Percentiles rank a stretch among this genome's conserved stretches.
Conservation (phyloP, 768 basidiomycete species). For the Psilocybe azurescens region DNA sequence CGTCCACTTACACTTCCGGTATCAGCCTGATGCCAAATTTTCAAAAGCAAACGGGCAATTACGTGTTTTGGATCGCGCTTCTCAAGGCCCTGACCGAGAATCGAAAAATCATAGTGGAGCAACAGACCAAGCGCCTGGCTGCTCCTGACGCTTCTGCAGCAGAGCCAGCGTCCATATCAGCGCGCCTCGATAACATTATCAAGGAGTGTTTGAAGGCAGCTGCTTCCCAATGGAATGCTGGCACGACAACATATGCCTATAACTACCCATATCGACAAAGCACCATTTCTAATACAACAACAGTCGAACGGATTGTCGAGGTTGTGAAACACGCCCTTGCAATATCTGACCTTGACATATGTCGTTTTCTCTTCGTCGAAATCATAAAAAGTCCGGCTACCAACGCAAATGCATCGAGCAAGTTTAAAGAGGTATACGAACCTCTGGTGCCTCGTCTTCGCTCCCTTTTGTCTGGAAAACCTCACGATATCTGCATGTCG, state of each 20-base stretch:
- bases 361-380: slow-evolving; percentile 25
- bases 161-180: background rate
- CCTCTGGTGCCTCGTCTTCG: slow-evolving; percentile 32
- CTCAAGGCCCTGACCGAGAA: slow-evolving; percentile 26
- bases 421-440: slow-evolving; percentile 30
- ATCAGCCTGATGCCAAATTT: slow-evolving; percentile 31
- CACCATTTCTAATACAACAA: slow-evolving; percentile 2
- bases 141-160: background rate
- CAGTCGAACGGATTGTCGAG: slow-evolving; percentile 30
- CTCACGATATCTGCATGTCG: slow-evolving; percentile 20
- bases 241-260: background rate
- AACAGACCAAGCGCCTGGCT: background rate
- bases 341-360: slow-evolving; percentile 25
- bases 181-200: background rate
- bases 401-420: background rate
- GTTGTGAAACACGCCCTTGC: slow-evolving; percentile 30
- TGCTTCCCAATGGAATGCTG: background rate
- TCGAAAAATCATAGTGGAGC: slow-evolving; percentile 15
- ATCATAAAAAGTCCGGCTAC: slow-evolving; percentile 22
- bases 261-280: background rate
- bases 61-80: slow-evolving; percentile 29
- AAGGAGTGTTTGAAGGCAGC: background rate
- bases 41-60: slow-evolving; percentile 20
- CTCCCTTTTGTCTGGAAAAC: slow-evolving; percentile 19
- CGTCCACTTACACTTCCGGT: background rate